A percentile compares a stretch with the other conserved stretches of the same genome.
Conservation (phyloP, 2,329 filamentous ascomycete genomes). For the Sarocladium strictum region DNA sequence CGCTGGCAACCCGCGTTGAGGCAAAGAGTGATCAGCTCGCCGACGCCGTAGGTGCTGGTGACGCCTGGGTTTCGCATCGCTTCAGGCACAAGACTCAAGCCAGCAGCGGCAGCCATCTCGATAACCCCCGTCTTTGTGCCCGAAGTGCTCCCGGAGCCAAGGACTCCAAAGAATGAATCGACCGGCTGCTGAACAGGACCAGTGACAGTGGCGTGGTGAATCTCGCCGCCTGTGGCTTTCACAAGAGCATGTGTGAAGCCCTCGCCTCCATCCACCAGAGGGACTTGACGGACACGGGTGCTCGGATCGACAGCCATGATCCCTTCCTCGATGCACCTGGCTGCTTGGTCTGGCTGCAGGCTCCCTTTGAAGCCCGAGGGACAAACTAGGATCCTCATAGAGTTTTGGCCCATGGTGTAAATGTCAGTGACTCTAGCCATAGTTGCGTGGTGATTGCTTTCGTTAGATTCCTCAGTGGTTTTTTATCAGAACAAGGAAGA, state of each 20-base stretch:
- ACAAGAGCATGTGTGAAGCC: constrained; percentile 43
- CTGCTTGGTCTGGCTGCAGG: constrained; percentile 40
- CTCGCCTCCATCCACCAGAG: constrained; percentile 47
- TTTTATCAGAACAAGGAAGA: no score
- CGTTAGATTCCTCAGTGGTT: no score
- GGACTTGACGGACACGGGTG: constrained; percentile 38
- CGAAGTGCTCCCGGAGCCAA: constrained; percentile 19
- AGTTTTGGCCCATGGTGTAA: no score
- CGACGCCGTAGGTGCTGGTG: constrained; percentile 47
- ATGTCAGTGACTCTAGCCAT: no score
- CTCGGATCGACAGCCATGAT: constrained; percentile 37
- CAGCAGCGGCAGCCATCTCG: constrained; percentile 48
- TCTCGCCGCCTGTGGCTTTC: constrained; percentile 32
- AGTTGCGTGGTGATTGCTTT: no score
- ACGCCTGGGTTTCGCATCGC: constrained; percentile 36
- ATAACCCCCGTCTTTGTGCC: constrained; percentile 34
- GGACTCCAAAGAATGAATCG: constrained; percentile 39
- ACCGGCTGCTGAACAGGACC: constrained; percentile 37
- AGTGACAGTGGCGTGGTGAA: constrained; percentile 30
- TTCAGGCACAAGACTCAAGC: constrained; percentile 41
- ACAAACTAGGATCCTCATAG: constrained; percentile 38
- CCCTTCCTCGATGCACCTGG: constrained; percentile 43
- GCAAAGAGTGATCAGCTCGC: constrained; percentile 39
- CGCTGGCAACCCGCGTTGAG: constrained; percentile 37
- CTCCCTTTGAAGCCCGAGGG: constrained; percentile 51